These are phyloP conservation scores for Rhizopogon salebrosus DNA, from an alignment of 768 basidiomycete species.

Conservation along the genomic window DNA sequence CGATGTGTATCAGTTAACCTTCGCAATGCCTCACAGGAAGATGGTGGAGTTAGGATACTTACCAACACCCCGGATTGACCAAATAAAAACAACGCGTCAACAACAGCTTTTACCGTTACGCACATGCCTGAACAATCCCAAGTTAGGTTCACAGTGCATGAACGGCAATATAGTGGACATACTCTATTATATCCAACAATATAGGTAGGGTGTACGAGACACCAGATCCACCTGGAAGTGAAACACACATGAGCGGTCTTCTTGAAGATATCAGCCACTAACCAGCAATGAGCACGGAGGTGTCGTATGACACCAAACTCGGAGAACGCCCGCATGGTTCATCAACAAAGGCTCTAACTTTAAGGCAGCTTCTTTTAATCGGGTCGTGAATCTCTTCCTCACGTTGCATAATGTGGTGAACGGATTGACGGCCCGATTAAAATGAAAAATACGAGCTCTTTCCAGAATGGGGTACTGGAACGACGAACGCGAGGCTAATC, in stretches of 20 bases:
- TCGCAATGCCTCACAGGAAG: background rate
- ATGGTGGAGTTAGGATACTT: constrained; percentile 1
- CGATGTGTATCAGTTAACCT: background rate
- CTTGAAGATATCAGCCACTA: background rate
- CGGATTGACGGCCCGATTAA: no score
- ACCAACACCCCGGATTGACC: constrained; percentile 38
- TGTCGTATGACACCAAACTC: constrained; percentile 33
- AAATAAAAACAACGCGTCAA: constrained; percentile 34
- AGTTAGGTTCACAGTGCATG: background rate
- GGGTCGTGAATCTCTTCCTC: constrained; percentile 50
- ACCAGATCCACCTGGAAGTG: constrained; percentile 40
- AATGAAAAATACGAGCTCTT: constrained; percentile 44
- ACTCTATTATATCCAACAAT: constrained; percentile 39
- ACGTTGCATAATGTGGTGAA: no score
- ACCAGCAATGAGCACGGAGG: constrained; percentile 46
- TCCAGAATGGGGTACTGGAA: constrained; percentile 11
- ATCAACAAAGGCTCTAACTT: constrained; percentile 47
- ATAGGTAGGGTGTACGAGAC: constrained; percentile 43
- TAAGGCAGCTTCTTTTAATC: constrained; percentile 30
- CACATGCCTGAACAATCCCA: background rate
- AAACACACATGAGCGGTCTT: background rate
- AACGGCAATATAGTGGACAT: constrained; percentile 5
- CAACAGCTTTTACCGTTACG: constrained; percentile 19
- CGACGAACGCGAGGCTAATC: background rate
- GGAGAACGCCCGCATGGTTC: constrained; percentile 48